phyloP scores from a whole-genome alignment of 768 basidiomycete species.

The Pleurotus giganteus region DNA sequence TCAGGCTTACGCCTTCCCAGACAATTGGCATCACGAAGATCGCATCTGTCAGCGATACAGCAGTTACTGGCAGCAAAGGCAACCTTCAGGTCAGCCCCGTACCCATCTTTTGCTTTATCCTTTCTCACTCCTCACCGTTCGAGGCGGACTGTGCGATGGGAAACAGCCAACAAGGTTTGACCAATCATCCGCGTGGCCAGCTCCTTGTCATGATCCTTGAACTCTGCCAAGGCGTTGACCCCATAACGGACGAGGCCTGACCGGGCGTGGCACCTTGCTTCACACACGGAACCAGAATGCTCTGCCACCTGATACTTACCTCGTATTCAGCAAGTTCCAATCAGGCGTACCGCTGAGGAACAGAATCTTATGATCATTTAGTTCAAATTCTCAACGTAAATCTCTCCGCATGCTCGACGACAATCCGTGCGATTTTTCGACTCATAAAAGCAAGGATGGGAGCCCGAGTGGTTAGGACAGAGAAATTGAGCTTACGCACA shows the following conservation, averaged over 20 bases:
- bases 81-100: background rate
- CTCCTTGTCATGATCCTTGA: conserved; percentile 3
- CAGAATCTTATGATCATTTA: background rate
- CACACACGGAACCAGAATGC: background rate
- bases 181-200: background rate
- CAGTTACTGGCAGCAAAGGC: background rate
- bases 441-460: background rate
- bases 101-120: background rate
- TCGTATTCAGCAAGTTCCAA: background rate
- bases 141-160: background rate
- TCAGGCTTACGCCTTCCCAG: background rate
- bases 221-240: background rate
- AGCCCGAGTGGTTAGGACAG: too few relatives aligned
- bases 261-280: background rate
- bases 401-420: background rate
- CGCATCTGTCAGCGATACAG: background rate
- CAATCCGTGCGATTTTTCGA: background rate
- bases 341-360: background rate
- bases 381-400: background rate
- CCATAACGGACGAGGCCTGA: background rate
- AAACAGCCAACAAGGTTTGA: conserved; percentile 1
- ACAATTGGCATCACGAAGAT: conserved; percentile 1
- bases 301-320: background rate
- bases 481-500: too few relatives aligned
- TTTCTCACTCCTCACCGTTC: conserved; percentile 1